Conservation (phyloP, 2,329 filamentous ascomycete genomes). For the Parastagonospora nodorum region DNA sequence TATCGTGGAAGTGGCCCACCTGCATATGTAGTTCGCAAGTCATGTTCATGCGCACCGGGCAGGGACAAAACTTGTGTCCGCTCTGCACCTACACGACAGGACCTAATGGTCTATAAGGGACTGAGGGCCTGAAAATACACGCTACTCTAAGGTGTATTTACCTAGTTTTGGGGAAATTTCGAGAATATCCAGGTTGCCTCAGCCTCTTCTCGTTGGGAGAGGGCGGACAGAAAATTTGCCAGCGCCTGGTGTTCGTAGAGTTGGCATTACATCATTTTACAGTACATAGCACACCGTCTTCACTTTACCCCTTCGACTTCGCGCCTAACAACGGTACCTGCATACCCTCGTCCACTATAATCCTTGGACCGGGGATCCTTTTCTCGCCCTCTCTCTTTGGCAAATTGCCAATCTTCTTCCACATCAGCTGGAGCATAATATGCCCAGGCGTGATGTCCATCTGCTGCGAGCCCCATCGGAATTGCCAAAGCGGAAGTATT, state of each 20-base stretch:
- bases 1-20: neutral
- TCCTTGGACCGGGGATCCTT: conserved; percentile 22
- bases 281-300: neutral
- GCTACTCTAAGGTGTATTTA: no score
- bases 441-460: conserved; percentile 42
- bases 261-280: neutral
- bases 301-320: conserved; percentile 2
- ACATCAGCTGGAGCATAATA: conserved; percentile 34
- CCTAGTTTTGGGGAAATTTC: no score
- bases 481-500: conserved; percentile 34
- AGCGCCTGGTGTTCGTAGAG: neutral
- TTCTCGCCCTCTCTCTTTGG: conserved; percentile 20
- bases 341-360: conserved; percentile 19
- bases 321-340: conserved; percentile 30
- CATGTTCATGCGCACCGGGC: no score
- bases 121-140: no score
- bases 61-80: no score
- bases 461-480: conserved; percentile 39
- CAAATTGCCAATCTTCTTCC: conserved; percentile 31
- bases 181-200: neutral
- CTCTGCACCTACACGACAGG: neutral
- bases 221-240: no score
- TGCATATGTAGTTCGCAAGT: no score
- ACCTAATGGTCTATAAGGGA: no score
- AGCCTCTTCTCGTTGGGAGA: neutral